A percentile compares a stretch with the other conserved stretches of the same genome.
These are phyloP conservation scores for Phlebopus sp. DNA, from an alignment of 1,284 basidiomycete species.

Conservation along the genomic window DNA sequence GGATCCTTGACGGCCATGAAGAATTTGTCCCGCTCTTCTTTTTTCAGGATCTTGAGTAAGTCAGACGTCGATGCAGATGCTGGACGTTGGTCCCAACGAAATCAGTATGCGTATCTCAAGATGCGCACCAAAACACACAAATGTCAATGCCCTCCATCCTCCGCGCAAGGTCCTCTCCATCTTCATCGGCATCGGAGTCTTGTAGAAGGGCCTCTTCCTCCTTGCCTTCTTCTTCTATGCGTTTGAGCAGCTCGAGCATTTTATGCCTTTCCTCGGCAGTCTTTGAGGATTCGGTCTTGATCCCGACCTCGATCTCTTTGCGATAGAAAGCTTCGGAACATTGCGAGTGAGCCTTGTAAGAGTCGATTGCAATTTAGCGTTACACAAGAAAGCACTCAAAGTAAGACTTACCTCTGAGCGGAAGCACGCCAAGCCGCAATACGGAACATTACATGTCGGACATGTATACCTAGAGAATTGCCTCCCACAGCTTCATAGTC, in stretches of 20 bases:
- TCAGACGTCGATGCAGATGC: slow-evolving; percentile 54
- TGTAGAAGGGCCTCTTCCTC: slow-evolving; percentile 33
- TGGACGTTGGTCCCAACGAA: slow-evolving; percentile 20
- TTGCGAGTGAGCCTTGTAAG: slow-evolving; percentile 52
- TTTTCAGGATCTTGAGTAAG: slow-evolving; percentile 63
- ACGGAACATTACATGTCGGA: slow-evolving; percentile 73
- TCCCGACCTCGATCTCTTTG: slow-evolving; percentile 62
- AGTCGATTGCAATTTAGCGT: not conserved
- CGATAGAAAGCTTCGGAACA: slow-evolving; percentile 80
- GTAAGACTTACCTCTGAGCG: slow-evolving; percentile 54
- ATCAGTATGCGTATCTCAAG: not conserved
- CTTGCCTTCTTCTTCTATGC: slow-evolving; percentile 62
- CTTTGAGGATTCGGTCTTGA: slow-evolving; percentile 52
- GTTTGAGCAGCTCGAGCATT: slow-evolving; percentile 69
- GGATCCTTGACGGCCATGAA: slow-evolving; percentile 57
- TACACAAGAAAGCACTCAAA: not conserved
- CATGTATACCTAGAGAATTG: slow-evolving; percentile 79
- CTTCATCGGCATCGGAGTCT: slow-evolving; percentile 41
- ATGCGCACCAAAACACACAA: slow-evolving; percentile 40
- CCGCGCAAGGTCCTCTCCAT: slow-evolving; percentile 43
- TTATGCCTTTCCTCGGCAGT: slow-evolving; percentile 50
- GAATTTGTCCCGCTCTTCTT: slow-evolving; percentile 59
- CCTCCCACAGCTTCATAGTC: slow-evolving; percentile 57
- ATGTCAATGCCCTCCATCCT: slow-evolving; percentile 60
- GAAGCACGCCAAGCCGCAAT: slow-evolving; percentile 79